These are phyloP conservation scores for Westerdykella ornata DNA, from an alignment of 2,329 filamentous ascomycete species.

Conservation along the genomic window DNA sequence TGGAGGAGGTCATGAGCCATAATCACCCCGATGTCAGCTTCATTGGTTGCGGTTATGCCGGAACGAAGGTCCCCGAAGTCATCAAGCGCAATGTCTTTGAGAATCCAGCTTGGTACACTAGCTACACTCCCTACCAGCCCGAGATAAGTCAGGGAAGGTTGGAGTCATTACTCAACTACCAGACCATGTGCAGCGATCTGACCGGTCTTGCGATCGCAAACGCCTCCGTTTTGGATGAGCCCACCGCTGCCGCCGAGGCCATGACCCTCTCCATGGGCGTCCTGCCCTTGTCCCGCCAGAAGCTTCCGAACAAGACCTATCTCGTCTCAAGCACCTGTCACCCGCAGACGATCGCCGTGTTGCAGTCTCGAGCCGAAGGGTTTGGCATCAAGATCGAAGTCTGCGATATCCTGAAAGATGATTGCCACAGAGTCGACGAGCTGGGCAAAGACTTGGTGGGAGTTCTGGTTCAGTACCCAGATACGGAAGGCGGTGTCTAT, in stretches of 20 bases:
- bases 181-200: slow-evolving; percentile 84
- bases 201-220: slow-evolving; percentile 84
- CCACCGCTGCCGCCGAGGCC: slow-evolving; percentile 86
- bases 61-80: slow-evolving; percentile 76
- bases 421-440: slow-evolving; percentile 60
- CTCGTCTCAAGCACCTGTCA: slow-evolving; percentile 78
- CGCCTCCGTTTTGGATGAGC: slow-evolving; percentile 83
- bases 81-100: slow-evolving; percentile 91
- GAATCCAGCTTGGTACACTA: slow-evolving; percentile 94
- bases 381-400: slow-evolving; percentile 77
- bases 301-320: slow-evolving; percentile 69
- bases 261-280: slow-evolving; percentile 87
- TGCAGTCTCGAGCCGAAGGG: slow-evolving; percentile 80
- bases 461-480: slow-evolving; percentile 90
- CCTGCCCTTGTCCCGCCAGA: slow-evolving; percentile 63
- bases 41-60: slow-evolving; percentile 84
- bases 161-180: slow-evolving; percentile 90
- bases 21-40: slow-evolving; percentile 62
- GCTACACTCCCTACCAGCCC: slow-evolving; percentile 94
- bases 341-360: slow-evolving; percentile 76
- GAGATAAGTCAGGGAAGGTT: slow-evolving; percentile 94
- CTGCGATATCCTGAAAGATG: slow-evolving; percentile 62
- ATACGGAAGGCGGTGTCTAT: slow-evolving; percentile 73
- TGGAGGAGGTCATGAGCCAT: slow-evolving; percentile 51
- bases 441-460: slow-evolving; percentile 78